phyloP scores from a whole-genome alignment of 2,329 filamentous ascomycete species.

The Pyrenophora tritici-repentis region DNA sequence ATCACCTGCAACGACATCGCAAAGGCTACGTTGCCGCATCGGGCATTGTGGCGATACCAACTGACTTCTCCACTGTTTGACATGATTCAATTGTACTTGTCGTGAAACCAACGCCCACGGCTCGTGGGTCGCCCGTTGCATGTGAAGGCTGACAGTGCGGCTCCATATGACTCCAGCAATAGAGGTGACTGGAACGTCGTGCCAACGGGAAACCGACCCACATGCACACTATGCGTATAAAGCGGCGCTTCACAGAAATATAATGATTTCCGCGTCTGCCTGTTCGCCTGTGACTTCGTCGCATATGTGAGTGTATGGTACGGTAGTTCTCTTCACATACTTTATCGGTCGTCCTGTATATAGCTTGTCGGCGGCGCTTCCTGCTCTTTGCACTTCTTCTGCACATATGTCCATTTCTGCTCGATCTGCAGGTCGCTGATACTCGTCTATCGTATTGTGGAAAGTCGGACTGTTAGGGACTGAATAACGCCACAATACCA shows the following conservation, averaged over 20 bases:
- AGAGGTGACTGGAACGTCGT: slow-evolving; percentile 8
- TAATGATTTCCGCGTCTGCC: neutral
- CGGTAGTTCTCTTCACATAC: slow-evolving; percentile 1
- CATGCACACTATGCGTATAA: neutral
- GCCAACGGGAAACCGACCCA: neutral
- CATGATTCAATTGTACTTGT: neutral
- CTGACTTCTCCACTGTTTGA: neutral
- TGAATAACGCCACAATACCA: too few relatives aligned
- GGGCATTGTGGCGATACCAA: neutral
- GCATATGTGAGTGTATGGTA: neutral
- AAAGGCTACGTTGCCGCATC: neutral
- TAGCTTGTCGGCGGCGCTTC: neutral
- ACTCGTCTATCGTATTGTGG: too few relatives aligned
- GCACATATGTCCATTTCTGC: neutral
- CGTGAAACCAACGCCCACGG: neutral
- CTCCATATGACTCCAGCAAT: neutral
- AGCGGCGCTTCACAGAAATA: slow-evolving; percentile 1
- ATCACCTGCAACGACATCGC: neutral
- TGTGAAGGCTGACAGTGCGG: neutral
- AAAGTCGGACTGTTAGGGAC: too few relatives aligned
- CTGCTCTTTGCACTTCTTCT: neutral
- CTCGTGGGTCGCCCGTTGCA: neutral
- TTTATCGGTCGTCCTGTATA: neutral
- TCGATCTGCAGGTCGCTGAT: too few relatives aligned
- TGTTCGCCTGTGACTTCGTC: neutral